Evolutionary conservation across 169 alveolate genomes (phyloP).

Genomic region (Plasmodium chabaudi): DNA sequence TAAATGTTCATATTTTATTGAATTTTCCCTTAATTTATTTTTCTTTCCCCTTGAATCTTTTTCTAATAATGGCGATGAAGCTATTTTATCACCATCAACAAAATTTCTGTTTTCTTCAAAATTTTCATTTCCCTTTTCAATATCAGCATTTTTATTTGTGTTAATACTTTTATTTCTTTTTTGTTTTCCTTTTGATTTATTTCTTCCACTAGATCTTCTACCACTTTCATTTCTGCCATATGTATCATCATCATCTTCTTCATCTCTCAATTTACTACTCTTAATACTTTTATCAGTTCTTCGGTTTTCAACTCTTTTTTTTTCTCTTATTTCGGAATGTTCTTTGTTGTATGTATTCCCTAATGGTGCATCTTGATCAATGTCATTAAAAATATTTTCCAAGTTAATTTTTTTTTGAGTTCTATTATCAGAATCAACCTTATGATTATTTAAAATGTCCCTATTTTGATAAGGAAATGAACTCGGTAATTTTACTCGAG

Average conservation of each 20-base stretch:
- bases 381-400: conserved; percentile 71
- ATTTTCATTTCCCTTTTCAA: no score
- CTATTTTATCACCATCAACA: not conserved
- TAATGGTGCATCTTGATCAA: conserved; percentile 26
- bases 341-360: not conserved
- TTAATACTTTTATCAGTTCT: not conserved
- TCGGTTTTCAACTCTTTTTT: not conserved
- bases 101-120: no score
- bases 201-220: not conserved
- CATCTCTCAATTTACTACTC: no score
- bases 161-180: no score
- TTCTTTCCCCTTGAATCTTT: not conserved
- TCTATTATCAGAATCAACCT: conserved; percentile 5
- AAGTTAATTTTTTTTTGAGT: conserved; percentile 47
- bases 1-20: no score
- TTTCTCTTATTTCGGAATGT: not conserved
- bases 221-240: not conserved
- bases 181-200: not conserved
- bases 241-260: not conserved
- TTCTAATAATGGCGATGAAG: not conserved
- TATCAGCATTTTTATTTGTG: no score
- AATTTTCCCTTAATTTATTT: not conserved
- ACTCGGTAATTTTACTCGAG: not conserved
- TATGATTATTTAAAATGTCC: not conserved
- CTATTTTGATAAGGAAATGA: not conserved